Conservation (phyloP, 257 asterid genomes). For the Osmanthus fragrans region DNA sequence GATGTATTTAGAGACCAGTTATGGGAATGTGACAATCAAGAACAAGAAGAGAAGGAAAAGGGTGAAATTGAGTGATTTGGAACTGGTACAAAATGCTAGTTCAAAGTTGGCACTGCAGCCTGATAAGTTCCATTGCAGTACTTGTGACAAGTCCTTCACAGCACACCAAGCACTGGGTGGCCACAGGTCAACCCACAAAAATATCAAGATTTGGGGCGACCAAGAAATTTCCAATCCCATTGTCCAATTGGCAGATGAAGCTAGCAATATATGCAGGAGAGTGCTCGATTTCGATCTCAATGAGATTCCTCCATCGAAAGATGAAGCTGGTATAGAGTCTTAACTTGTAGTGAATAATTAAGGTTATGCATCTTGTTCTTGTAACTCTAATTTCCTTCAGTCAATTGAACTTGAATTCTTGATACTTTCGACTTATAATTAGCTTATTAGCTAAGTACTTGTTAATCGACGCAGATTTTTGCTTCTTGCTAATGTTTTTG, state of each 20-base stretch:
- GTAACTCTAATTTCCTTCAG: slow-evolving; percentile 1
- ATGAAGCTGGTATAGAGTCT: slow-evolving; percentile 9
- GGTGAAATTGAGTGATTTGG: slow-evolving; percentile 36
- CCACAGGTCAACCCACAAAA: slow-evolving; percentile 49
- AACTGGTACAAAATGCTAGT: slow-evolving; percentile 17
- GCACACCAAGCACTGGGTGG: slow-evolving; percentile 53
- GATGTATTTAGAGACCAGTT: background rate
- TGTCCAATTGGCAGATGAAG: slow-evolving; percentile 20
- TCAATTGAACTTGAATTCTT: slow-evolving; percentile 12
- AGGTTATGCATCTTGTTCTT: slow-evolving; percentile 19
- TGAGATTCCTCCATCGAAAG: slow-evolving; percentile 43
- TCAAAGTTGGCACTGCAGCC: slow-evolving; percentile 6
- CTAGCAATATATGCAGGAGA: slow-evolving; percentile 13
- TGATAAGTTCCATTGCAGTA: slow-evolving; percentile 35
- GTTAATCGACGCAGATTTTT: too few species aligned
- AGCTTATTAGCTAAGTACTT: background rate
- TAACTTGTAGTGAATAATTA: slow-evolving; percentile 20
- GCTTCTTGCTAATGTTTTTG: background rate
- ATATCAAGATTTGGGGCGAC: slow-evolving; percentile 8
- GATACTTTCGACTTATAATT: slow-evolving; percentile 14
- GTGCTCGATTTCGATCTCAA: slow-evolving; percentile 52
- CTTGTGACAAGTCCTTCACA: slow-evolving; percentile 35
- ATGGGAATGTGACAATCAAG: slow-evolving; percentile 3
- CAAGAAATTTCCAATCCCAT: slow-evolving; percentile 17
- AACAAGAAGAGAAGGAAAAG: slow-evolving; percentile 42